Conservation (phyloP, 2,329 filamentous ascomycete genomes). For the Trichoderma citrinoviride region DNA sequence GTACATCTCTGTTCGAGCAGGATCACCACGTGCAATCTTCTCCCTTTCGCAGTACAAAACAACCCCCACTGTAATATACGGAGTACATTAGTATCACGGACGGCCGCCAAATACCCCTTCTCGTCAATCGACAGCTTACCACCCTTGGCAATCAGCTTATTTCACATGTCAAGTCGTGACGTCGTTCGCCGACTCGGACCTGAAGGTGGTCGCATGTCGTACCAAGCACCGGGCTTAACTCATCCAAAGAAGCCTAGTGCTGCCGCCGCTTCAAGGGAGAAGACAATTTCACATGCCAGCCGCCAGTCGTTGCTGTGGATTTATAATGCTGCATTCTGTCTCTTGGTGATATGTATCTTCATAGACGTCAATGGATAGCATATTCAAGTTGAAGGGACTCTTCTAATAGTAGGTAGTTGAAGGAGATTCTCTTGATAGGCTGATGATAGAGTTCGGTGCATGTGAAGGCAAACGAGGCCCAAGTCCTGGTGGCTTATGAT, state of each 20-base stretch:
- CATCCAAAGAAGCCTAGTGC: neutral
- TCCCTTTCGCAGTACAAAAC: too few species aligned
- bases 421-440: too few species aligned
- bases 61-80: too few species aligned
- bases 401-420: too few species aligned
- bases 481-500: too few species aligned
- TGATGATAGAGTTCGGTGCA: too few species aligned
- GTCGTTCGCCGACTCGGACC: conserved; percentile 26
- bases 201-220: neutral
- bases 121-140: neutral
- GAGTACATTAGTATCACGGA: too few species aligned
- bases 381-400: too few species aligned
- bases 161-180: conserved; percentile 33
- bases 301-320: neutral
- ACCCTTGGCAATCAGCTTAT: neutral
- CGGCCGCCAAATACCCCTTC: neutral
- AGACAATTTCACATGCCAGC: conserved; percentile 11
- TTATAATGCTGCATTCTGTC: neutral
- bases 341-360: too few species aligned
- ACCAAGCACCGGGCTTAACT: neutral
- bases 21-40: too few species aligned
- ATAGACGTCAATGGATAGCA: neutral
- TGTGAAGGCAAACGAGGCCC: too few species aligned
- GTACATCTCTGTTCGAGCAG: too few species aligned
- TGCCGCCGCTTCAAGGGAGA: neutral